Evolutionary conservation across 2,329 filamentous ascomycete genomes (phyloP).

Genomic region (Diaporthe amygdali): DNA sequence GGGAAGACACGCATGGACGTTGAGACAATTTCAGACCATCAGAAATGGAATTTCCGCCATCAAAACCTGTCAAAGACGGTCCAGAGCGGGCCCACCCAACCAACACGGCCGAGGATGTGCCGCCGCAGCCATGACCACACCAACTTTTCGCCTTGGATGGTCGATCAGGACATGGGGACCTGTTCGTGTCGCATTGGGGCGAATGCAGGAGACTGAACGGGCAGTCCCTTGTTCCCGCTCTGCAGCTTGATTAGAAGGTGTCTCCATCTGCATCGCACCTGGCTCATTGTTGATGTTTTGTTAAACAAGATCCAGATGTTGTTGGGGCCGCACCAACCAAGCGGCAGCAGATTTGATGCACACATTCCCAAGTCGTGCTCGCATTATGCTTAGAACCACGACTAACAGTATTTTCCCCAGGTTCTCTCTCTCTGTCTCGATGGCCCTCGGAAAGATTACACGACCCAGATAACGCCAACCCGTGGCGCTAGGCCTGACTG

Average conservation of each 20-base stretch:
- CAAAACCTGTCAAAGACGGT: neutral
- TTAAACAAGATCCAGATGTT: slow-evolving; percentile 12
- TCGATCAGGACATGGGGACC: slow-evolving; percentile 23
- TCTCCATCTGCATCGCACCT: slow-evolving; percentile 4
- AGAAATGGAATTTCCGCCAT: neutral
- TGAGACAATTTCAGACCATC: neutral
- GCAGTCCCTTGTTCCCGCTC: slow-evolving; percentile 25
- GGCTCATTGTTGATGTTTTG: slow-evolving; percentile 4
- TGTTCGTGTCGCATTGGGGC: slow-evolving; percentile 19
- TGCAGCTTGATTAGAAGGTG: slow-evolving; percentile 19
- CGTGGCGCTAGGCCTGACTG: slow-evolving; percentile 7
- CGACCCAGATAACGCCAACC: slow-evolving; percentile 5
- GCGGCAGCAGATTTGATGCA: slow-evolving; percentile 14
- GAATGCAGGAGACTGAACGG: slow-evolving; percentile 22
- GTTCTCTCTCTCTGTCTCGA: neutral
- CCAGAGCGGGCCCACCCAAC: slow-evolving; percentile 12
- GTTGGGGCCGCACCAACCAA: slow-evolving; percentile 13
- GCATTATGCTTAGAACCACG: neutral
- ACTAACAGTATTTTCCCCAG: neutral
- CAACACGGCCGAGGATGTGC: slow-evolving; percentile 18
- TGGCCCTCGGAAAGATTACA: slow-evolving; percentile 7
- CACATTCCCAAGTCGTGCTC: neutral
- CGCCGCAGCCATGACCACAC: slow-evolving; percentile 25
- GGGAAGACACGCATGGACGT: neutral
- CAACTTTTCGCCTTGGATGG: slow-evolving; percentile 10